Evolutionary conservation across 495 filamentous ascomycete genomes (phyloP), one percentile per base, ranked within the genome.

Genomic region (Neurospora sp.): DNA sequence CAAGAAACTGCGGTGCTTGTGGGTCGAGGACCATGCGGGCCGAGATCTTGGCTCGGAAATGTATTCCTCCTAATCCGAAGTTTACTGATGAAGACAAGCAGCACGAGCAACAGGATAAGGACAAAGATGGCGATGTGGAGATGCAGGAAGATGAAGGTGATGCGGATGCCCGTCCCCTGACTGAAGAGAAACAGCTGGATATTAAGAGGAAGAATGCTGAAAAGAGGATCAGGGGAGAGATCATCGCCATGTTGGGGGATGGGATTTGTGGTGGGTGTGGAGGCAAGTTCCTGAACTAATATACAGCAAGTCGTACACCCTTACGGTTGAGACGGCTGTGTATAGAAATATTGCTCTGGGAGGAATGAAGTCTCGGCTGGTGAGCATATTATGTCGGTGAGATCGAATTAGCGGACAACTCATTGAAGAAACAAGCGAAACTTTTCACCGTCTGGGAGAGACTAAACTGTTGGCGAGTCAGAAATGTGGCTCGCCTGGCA

Each of bases 281-380:
- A 3, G 85, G 85, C 13, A 86, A 86, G 78, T 86, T 86, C 74
- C 70, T 84, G 73, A 79, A 77, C 69, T 82, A 73, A 72, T 5
- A 59, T 28, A 59, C 21, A 28, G 48, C 1, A 59, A 13, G 21
- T 31, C 48, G 48, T 59, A 13, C 48, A 54, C 45, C 5, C 21
- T 28, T 59, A 4, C 11, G 6, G 11, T 7, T 28, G 21, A 59
- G 21, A 59, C 2, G 48, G 5, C 21, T 28, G 21, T 28, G 28
- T 21, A 2, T n/a, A 5, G 42, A 43, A 3, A 43, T 3, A 24
- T 5, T 59, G 48, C 24, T 13, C 15, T 28, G 48, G 28, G 48
- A 21, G 48, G 10, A 5, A 31, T 13, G 24, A 28, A 15, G 10
- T 54, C 45, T 54, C 24, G 24, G 24, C 24, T 11, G 48, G 6